phyloP scores from a whole-genome alignment of 352 stramenopile genomes.

The Pythium volutum region DNA sequence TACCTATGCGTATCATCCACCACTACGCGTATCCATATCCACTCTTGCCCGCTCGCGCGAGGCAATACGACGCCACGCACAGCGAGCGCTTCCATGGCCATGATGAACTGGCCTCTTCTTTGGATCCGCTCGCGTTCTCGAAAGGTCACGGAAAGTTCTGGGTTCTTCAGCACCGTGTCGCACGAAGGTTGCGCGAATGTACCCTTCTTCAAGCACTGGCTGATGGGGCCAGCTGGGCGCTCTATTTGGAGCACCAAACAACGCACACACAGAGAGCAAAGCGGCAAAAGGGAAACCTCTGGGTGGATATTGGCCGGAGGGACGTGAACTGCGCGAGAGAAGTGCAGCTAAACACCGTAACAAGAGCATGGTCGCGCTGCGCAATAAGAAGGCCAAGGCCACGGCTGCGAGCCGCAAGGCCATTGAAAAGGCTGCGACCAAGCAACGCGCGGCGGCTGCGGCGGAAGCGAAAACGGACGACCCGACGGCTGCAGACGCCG shows the following conservation, averaged over 20 bases:
- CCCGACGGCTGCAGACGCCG: background rate
- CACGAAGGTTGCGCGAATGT: slow-evolving; percentile 28
- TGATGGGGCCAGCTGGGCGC: slow-evolving; percentile 20
- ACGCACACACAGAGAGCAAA: background rate
- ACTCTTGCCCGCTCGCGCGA: background rate
- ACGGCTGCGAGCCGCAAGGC: slow-evolving; percentile 51
- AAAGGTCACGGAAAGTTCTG: slow-evolving; percentile 18
- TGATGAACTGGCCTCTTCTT: background rate
- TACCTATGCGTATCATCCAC: background rate
- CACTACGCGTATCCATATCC: slow-evolving; percentile 5
- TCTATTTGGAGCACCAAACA: slow-evolving; percentile 23
- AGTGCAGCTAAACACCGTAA: background rate
- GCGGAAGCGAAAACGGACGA: background rate
- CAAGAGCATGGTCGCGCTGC: slow-evolving; percentile 65
- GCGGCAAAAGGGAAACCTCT: background rate
- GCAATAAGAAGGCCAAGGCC: slow-evolving; percentile 68
- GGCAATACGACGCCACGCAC: background rate
- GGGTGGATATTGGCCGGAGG: background rate
- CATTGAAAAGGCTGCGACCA: slow-evolving; percentile 35
- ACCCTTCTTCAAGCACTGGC: slow-evolving; percentile 20
- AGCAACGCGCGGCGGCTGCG: slow-evolving; percentile 4
- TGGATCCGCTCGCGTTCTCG: background rate
- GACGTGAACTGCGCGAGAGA: background rate
- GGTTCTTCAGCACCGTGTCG: slow-evolving; percentile 14
- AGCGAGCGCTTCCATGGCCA: background rate